Evolutionary conservation across 768 basidiomycete genomes (phyloP), one percentile per base, ranked within the genome.

Genomic region (Pholiota molesta): DNA sequence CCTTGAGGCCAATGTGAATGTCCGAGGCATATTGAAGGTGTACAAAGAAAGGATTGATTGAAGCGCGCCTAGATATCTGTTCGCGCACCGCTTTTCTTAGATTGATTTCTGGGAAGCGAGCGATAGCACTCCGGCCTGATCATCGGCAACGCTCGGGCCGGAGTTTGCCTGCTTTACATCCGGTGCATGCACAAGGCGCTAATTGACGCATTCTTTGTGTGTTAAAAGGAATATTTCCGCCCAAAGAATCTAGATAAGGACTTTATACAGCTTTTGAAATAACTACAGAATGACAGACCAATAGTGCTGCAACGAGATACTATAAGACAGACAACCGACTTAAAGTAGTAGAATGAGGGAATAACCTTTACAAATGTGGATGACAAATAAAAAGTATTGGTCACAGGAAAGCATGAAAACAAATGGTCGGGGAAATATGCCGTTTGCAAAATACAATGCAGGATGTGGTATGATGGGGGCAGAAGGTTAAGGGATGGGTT

Each of bases 1-100:
- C 40, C 97, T 84, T 10, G 96, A 96, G 47, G 95, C 97, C 45
- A 98, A 79, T 13, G 83, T 83, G 68, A 93, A 88, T 0, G 80
- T 83, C 63, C 87, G 81, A 40, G 76, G 69, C 71, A 72, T 72
- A 57, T 29, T 62, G 17, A 33, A 35, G 49, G 35, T 55, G 33
- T 52, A 45, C 42, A 28, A 40, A 19, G 39, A 6, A 33, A 37
- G 33, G 23, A 21, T 7, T 13, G 16, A 52, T 8, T 47, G 26
- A 5, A n/a, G 19, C 31, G 35, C 14, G 23, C 19, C 8, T 21
- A 33, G 52, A 35, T 60, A 40, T 44, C 39, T 45, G 29, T 51
- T 40, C 35, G 54, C 35, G 23, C 54, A 23, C 26, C 17, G 31
- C 57, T 59, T 31, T 49, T 37, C 49, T 52, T 52, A 26, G 44